Percentiles rank a stretch among this genome's conserved stretches.
Evolutionary conservation across 306 rosid genomes (phyloP).

Genomic region (Castanea sativa): DNA sequence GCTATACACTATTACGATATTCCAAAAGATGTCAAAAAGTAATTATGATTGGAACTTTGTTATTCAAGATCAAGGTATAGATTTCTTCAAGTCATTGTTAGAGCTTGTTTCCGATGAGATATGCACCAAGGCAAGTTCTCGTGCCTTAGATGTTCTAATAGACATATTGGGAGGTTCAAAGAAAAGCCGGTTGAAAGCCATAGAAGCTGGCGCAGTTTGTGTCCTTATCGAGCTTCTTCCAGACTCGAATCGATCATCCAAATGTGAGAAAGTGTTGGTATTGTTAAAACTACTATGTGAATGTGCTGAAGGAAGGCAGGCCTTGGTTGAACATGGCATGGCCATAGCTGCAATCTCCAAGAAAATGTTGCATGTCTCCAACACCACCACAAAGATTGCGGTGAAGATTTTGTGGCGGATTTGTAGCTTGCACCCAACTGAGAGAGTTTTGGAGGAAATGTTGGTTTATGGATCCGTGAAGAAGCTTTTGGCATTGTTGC

Average conservation of each 20-base stretch:
- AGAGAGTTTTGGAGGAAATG: slow-evolving; percentile 52
- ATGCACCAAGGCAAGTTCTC: slow-evolving; percentile 36
- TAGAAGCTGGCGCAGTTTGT: slow-evolving; percentile 54
- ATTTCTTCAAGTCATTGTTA: slow-evolving; percentile 49
- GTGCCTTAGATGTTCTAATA: slow-evolving; percentile 41
- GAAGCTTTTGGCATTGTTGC: slow-evolving; percentile 44
- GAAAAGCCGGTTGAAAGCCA: slow-evolving; percentile 39
- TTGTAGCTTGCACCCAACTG: slow-evolving; percentile 33
- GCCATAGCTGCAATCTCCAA: slow-evolving; percentile 39
- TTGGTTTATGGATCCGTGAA: slow-evolving; percentile 48
- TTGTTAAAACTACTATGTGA: slow-evolving; percentile 39
- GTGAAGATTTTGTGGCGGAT: slow-evolving; percentile 46
- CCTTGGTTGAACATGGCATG: slow-evolving; percentile 50
- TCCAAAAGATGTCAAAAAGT: slow-evolving; percentile 26
- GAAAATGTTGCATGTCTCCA: slow-evolving; percentile 38
- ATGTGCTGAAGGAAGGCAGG: slow-evolving; percentile 53
- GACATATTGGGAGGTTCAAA: slow-evolving; percentile 32
- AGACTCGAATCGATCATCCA: slow-evolving; percentile 36
- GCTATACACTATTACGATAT: slow-evolving; percentile 33
- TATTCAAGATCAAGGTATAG: slow-evolving; percentile 38
- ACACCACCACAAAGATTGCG: slow-evolving; percentile 32
- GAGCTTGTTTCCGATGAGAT: slow-evolving; percentile 55
- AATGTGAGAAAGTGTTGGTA: slow-evolving; percentile 37
- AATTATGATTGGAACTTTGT: slow-evolving; percentile 37
- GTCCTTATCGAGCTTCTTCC: slow-evolving; percentile 46